Percentiles rank a stretch among this genome's conserved stretches.
phyloP scores from a whole-genome alignment of 164 flowering plant genomes.

The Liriodendron chinense region DNA sequence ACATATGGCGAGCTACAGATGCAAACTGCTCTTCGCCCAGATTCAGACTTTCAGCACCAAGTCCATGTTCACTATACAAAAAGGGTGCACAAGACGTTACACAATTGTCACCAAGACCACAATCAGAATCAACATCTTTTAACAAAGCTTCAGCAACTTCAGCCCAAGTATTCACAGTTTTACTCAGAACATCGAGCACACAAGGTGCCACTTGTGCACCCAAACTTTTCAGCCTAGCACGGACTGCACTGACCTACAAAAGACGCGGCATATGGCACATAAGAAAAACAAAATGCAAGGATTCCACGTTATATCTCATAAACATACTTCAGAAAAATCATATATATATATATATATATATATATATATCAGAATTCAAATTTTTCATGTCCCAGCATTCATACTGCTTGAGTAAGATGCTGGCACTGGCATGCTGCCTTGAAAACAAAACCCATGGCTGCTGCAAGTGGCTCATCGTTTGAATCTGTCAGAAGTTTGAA shows the following conservation, averaged over 20 bases:
- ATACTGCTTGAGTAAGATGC: slow-evolving; percentile 89
- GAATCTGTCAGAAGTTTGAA: slow-evolving; percentile 61
- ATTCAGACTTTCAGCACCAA: slow-evolving; percentile 39
- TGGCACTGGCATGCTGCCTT: slow-evolving; percentile 91
- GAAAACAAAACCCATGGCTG: slow-evolving; percentile 69
- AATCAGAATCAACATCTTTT: slow-evolving; percentile 78
- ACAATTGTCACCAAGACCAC: slow-evolving; percentile 40
- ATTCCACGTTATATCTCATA: not conserved
- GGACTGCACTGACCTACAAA: slow-evolving; percentile 78
- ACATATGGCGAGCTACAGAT: slow-evolving; percentile 45
- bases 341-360: too few relatives aligned
- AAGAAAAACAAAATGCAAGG: not conserved
- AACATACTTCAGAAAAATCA: slow-evolving; percentile 7
- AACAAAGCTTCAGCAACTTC: slow-evolving; percentile 82
- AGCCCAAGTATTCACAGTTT: slow-evolving; percentile 68
- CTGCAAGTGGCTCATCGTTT: slow-evolving; percentile 80
- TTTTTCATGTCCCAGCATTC: slow-evolving; percentile 17
- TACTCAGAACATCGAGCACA: slow-evolving; percentile 74
- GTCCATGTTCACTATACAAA: slow-evolving; percentile 53
- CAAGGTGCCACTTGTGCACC: slow-evolving; percentile 77
- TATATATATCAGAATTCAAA: slow-evolving; percentile 6
- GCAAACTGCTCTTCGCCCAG: slow-evolving; percentile 43
- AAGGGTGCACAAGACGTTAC: slow-evolving; percentile 31
- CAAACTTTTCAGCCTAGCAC: slow-evolving; percentile 65
- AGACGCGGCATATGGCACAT: slow-evolving; percentile 10